Evolutionary conservation across 495 filamentous ascomycete species (phyloP), one percentile per base, ranked within the genome.

Genomic region (Penicillium ucsense): DNA sequence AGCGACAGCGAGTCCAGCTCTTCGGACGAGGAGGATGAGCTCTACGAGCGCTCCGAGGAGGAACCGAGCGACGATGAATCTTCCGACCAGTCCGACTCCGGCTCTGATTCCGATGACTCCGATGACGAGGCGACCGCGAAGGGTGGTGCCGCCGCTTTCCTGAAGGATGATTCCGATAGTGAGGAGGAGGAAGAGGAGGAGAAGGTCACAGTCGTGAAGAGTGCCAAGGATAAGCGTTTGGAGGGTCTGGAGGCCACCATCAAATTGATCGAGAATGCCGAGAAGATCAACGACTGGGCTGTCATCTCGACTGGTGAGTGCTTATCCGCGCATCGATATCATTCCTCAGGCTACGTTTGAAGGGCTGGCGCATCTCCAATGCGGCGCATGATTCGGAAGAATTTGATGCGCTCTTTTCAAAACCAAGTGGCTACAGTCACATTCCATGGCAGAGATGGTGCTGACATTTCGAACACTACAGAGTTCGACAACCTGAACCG

Each of bases 401-500:
- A 20, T 20, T 20, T 20, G 20, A 20, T 20, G 20, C 20, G 20
- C 20, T 2, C 20, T 20, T 20, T 20, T 20, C 20, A 20, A 20
- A 20, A 2, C 20, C 20, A 20, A 20, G 20, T 20, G 20, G 20
- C 20, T 20, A 20, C 20, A 20, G 20, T 20, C 20, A 20, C 31
- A 9, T 48, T 20, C 38, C 6, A 34, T 6, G 4, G 35, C 27
- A 11, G 34, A 28, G 8, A 42, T 5, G 39, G 47, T 48, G 54
- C 59, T 68, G 47, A 64, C 49, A 50, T 35, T 38, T 39, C 10
- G 32, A 2, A 41, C 34, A 33, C 40, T 51, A 28, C 49, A 94
- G 90, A 97, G 67, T 97, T 94, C 75, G 92, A 99, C 66, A 95
- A 91, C 74, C 78, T 99, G 62, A 97, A 95, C 73, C 82, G 89